Percentiles rank a stretch among this genome's conserved stretches.
These are phyloP conservation scores for Mycena galopus DNA, from an alignment of 768 basidiomycete genomes.

Conservation along the genomic window DNA sequence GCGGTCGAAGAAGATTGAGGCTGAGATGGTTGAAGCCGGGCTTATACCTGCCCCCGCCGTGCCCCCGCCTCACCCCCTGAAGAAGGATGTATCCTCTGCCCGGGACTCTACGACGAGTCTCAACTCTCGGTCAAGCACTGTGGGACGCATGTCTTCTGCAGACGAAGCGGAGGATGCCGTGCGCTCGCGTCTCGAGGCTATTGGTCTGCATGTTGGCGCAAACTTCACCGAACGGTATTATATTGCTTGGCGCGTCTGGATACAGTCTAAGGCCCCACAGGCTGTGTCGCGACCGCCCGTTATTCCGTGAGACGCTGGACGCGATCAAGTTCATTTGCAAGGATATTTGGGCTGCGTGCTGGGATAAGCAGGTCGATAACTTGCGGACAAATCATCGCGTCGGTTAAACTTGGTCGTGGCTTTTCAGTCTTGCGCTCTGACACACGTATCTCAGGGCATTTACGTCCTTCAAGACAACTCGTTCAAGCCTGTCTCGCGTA, in stretches of 20 bases:
- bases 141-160: slow-evolving; percentile 48
- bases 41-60: slow-evolving; percentile 65
- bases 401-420: slow-evolving; percentile 40
- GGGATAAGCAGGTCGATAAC: slow-evolving; percentile 97
- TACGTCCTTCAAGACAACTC: slow-evolving; percentile 94
- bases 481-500: slow-evolving; percentile 86
- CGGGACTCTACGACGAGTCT: slow-evolving; percentile 61
- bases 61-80: slow-evolving; percentile 53
- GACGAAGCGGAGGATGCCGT: slow-evolving; percentile 85
- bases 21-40: slow-evolving; percentile 85
- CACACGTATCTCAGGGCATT: slow-evolving; percentile 71
- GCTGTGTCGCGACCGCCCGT: slow-evolving; percentile 78
- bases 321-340: slow-evolving; percentile 97
- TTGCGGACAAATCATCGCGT: slow-evolving; percentile 95
- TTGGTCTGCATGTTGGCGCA: slow-evolving; percentile 89
- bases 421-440: background rate
- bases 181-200: slow-evolving; percentile 77
- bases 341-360: slow-evolving; percentile 92
- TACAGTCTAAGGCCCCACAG: slow-evolving; percentile 52
- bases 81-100: slow-evolving; percentile 55
- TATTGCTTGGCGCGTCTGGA: slow-evolving; percentile 12
- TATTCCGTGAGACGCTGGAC: slow-evolving; percentile 88
- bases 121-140: slow-evolving; percentile 49
- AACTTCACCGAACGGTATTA: slow-evolving; percentile 87
- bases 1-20: slow-evolving; percentile 76